Base-by-base conservation (phyloP, 75 land plant species). In the Sequoiadendron giganteum region DNA sequence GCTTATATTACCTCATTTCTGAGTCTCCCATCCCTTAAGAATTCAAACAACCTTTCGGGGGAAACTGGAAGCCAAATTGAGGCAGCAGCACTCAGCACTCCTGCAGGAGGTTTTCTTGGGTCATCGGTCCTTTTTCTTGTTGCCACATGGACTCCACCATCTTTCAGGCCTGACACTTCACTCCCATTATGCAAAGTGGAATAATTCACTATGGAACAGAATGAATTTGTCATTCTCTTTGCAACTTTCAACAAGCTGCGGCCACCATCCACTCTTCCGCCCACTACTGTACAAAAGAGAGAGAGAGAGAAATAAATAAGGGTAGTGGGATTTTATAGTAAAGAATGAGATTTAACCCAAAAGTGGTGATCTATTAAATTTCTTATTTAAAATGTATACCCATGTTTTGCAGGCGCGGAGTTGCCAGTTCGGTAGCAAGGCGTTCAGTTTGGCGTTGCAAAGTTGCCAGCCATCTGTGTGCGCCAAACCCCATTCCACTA, bases 241-340 rank as follows among this genome's bases (percentile, higher is more conserved):
- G 98, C 98, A 45, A 96, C 94, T 87, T 95, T 95, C 93, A 96
- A 86, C 97, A 96, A 92, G 92, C 95, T 96, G 55, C 91, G 78
- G 25, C 94, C 83, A 36, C 96, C 97, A 49, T 85, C 78, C 2
- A 38, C 32, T 18, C 30, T 42, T 36, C 86, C 10, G 40, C 18
- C 0, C 25, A n/a, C 83, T 86, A 75, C 25, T 42, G 30, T 45
- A n/a, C n/a, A n/a, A n/a, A 81, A 21, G 9, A 2, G 9, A 45
- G 10, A 28, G 83, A 3, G 47, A 0, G 28, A 30, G 38, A 32
- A 13, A 73, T 2, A 73, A 25, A 65, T 21, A 21, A 5, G 21
- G 21, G 1, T 61, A 61, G 49, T 0, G 54, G 13, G 54, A 52
- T 52, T 52, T 52, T 13, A 52, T 52, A 11, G 54, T 52, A 14